phyloP scores from a whole-genome alignment of 2,329 filamentous ascomycete genomes.

The Onygenales sp. region DNA sequence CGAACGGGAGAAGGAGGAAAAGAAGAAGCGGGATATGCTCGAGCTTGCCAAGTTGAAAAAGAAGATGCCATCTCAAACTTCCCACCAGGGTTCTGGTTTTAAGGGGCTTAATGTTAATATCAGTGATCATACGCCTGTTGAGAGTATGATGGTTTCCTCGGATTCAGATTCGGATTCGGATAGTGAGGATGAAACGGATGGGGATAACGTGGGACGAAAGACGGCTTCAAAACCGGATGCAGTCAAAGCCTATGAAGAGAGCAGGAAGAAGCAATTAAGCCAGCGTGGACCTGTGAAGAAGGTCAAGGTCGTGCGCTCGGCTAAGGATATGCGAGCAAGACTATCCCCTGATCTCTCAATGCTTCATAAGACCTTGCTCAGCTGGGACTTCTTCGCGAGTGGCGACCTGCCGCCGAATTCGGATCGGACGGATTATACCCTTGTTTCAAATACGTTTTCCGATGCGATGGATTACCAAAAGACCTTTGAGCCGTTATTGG shows the following conservation, averaged over 20 bases:
- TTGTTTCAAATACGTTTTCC: slow-evolving; percentile 68
- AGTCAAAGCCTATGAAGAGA: slow-evolving; percentile 38
- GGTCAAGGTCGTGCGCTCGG: slow-evolving; percentile 65
- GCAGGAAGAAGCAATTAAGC: slow-evolving; percentile 41
- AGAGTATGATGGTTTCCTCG: slow-evolving; percentile 82
- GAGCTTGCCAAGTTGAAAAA: slow-evolving; percentile 61
- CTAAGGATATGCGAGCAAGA: slow-evolving; percentile 89
- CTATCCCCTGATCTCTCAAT: slow-evolving; percentile 79
- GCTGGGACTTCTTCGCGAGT: slow-evolving; percentile 90
- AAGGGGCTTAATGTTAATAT: slow-evolving; percentile 62
- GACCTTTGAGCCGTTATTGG: slow-evolving; percentile 81
- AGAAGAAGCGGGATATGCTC: slow-evolving; percentile 61
- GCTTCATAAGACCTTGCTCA: slow-evolving; percentile 75
- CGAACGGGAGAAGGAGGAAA: slow-evolving; percentile 64
- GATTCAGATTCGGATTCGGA: slow-evolving; percentile 58
- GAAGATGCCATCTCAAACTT: slow-evolving; percentile 42
- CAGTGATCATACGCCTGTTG: slow-evolving; percentile 65
- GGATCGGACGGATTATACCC: slow-evolving; percentile 59
- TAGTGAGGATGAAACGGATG: slow-evolving; percentile 65
- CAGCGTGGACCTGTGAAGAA: slow-evolving; percentile 72
- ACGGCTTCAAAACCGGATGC: slow-evolving; percentile 28
- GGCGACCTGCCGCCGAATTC: slow-evolving; percentile 73
- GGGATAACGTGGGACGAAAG: slow-evolving; percentile 32
- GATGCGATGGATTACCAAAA: slow-evolving; percentile 72
- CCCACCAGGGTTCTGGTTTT: slow-evolving; percentile 70